Base-by-base conservation (phyloP, 2,329 filamentous ascomycete genomes). In the Epichloe gansuensis region DNA sequence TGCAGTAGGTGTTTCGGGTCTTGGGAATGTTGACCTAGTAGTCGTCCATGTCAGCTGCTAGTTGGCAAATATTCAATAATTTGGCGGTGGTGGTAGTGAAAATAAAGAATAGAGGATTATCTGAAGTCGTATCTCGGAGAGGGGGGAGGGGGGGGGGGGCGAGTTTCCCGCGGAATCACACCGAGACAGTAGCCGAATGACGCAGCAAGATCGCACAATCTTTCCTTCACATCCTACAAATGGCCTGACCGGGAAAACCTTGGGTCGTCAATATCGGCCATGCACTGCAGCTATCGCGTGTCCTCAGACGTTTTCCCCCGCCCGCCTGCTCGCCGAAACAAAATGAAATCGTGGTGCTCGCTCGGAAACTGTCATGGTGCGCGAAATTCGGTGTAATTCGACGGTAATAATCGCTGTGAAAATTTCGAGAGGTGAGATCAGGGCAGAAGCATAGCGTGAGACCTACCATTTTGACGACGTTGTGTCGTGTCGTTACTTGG, bases 1-100 rank as follows among this genome's bases (percentile, higher is more conserved):
- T 94, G 88, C 88, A 95, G 80, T 89, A 95, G 74, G 90, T 95
- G 79, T 89, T 87, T 73, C 89, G 84, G 74, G 89, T 95, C 82
- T 95, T 95, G 71, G 90, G 89, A 79, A 95, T 87, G 87, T 95
- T 95, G 81, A 95, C 89, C 90, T 91, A 63, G 39, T 47, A 21
- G 43, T 47, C 31, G 31, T 25, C 35, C 51, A 34, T 36, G 53
- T 54, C 50, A 54, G 53, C 50, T 46, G 25, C 49, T 52, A 13
- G 7, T 40, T 34, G 27, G 12, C 34, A 45, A 31, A 15, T 7
- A 9, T 4, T 3, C 13, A 6, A n/a, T 45, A 5, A 15, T 39
- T 8, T 38, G 34, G 8, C 11, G 41, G 41, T 11, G 34, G 12
- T 13, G 4, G 43, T 5, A 21, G 23, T 4, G 41, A 41, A 15